These are phyloP conservation scores for Suhomyces emberorum DNA, from an alignment of 805 yeast species.

Conservation along the genomic window DNA sequence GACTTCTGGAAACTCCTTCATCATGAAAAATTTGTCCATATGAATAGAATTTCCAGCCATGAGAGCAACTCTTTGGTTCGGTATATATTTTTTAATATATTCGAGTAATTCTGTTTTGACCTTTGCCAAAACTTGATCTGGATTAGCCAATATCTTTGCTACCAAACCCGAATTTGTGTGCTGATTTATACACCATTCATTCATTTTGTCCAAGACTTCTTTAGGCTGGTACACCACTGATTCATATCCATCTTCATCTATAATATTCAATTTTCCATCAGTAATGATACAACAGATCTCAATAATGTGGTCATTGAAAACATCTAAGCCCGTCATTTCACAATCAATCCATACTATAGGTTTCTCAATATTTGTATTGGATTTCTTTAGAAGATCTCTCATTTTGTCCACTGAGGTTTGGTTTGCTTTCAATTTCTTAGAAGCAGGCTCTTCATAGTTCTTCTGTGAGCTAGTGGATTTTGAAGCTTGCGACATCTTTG, in stretches of 20 bases:
- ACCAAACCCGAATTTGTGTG: slow-evolving; percentile 80
- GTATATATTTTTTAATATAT: slow-evolving; percentile 57
- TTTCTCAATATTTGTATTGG: slow-evolving; percentile 12
- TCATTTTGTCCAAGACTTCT: slow-evolving; percentile 65
- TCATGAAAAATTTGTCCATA: slow-evolving; percentile 83
- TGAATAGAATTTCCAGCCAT: slow-evolving; percentile 92
- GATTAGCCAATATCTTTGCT: slow-evolving; percentile 57
- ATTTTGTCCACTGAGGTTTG: background rate
- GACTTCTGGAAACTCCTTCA: slow-evolving; percentile 76
- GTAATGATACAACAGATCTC: slow-evolving; percentile 92
- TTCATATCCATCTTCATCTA: slow-evolving; percentile 75
- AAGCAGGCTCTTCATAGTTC: background rate
- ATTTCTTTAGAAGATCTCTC: background rate
- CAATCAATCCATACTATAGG: slow-evolving; percentile 93
- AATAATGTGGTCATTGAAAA: slow-evolving; percentile 70
- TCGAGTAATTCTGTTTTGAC: slow-evolving; percentile 66
- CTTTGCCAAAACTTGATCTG: slow-evolving; percentile 46
- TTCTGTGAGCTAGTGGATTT: background rate
- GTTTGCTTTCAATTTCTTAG: slow-evolving; percentile 1
- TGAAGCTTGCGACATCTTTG: background rate
- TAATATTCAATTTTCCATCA: slow-evolving; percentile 69
- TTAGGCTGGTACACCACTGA: slow-evolving; percentile 72
- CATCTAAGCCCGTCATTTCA: slow-evolving; percentile 95
- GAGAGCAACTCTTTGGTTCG: slow-evolving; percentile 55
- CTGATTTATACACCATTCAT: slow-evolving; percentile 82